phyloP scores from a whole-genome alignment of 495 filamentous ascomycete species.

The Aspergillus ostianus region DNA sequence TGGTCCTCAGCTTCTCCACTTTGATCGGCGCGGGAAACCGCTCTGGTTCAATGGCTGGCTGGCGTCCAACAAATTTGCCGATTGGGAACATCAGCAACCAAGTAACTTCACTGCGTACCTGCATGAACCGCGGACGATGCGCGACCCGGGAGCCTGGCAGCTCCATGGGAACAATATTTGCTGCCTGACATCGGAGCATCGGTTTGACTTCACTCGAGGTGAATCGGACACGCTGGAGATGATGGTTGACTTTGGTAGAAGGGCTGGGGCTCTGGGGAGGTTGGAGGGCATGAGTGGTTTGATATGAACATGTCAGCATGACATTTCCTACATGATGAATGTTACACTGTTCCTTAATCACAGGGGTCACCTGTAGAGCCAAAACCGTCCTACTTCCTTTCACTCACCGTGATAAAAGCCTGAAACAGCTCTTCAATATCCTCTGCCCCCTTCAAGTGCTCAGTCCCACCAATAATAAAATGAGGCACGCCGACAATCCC shows the following conservation, averaged over 20 bases:
- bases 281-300: background rate
- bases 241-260: conserved; percentile 9
- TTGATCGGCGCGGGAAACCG: conserved; percentile 21
- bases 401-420: conserved; percentile 23
- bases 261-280: background rate
- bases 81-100: conserved; percentile 7
- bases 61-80: conserved; percentile 23
- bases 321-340: background rate
- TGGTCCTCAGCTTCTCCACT: conserved; percentile 27
- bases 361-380: too few relatives aligned
- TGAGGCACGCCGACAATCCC: conserved; percentile 20
- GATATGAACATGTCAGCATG: background rate
- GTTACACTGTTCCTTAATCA: too few relatives aligned
- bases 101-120: conserved; percentile 17
- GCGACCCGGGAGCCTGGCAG: conserved; percentile 11
- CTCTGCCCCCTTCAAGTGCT: conserved; percentile 11
- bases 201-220: background rate
- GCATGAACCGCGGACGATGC: conserved; percentile 8
- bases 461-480: conserved; percentile 14
- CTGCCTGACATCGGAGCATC: conserved; percentile 13
- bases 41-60: conserved; percentile 38
- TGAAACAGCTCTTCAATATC: conserved; percentile 19
- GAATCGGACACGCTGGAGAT: conserved; percentile 11
- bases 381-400: conserved; percentile 23
- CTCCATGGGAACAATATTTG: conserved; percentile 14